Evolutionary conservation across 306 rosid genomes (phyloP), one percentile per base, ranked within the genome.

Genomic region (Cucurbita maxima): DNA sequence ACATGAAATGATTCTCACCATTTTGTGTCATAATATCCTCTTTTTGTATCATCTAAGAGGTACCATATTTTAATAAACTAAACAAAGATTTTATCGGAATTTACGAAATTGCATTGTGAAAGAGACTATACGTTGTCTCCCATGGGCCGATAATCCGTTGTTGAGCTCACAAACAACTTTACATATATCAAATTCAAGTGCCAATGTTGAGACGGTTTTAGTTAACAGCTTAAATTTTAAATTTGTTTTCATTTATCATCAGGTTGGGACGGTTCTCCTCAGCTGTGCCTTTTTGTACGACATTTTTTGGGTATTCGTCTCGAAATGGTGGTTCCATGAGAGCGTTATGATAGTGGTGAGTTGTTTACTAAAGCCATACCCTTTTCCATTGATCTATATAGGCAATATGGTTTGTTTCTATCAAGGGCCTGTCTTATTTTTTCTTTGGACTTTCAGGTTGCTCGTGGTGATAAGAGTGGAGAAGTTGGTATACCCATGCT

Each of bases 311-410:
- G 99, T 95, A 13, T 95, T 95, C 37, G 91, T 95, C 78, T 95
- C 99, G 14, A 91, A 95, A 79, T 76, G 87, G 96, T 91, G 91
- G 99, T 95, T 95, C 87, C 88, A 88, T 75, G 96, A 95, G 90
- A 95, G 99, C 59, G 99, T 95, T 80, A 95, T 95, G 99, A 95
- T 95, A 89, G 99, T 91, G 92, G 99, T 91, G 74, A 83, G 99
- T 89, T 62, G 69, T 52, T 40, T 51, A 38, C 37, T 12, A 16
- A 61, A 14, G 18, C 48, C 15, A 16, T 73, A 40, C 14, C 76
- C 8, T 40, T 56, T 18, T 41, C 10, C 40, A 40, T 22, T n/a
- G 52, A 40, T 22, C 41, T 73, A 1, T n/a, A 16, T 30, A 20
- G 45, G 19, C 50, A 72, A 55, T 56, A 0, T 38, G 19, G n/a